Percentiles rank a stretch among this genome's conserved stretches.
Evolutionary conservation across 164 flowering plant species (phyloP).

Genomic region (Paratinospora sagittata): DNA sequence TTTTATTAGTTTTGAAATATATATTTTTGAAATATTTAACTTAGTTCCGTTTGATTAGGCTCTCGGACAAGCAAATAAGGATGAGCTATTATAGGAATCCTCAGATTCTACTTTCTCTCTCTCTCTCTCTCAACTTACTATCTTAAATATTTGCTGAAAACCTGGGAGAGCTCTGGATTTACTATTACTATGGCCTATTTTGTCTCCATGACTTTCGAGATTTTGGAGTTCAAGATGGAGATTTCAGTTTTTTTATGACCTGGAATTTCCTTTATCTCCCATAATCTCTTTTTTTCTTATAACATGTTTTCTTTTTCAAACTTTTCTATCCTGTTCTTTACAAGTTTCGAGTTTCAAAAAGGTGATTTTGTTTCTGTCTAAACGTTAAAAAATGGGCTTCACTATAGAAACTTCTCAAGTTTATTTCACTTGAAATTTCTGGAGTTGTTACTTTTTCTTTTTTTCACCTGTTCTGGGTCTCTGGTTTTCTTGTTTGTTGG

Average conservation of each 20-base stretch:
- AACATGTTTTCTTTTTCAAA: background rate
- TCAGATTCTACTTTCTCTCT: slow-evolving; percentile 8
- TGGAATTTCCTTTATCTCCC: background rate
- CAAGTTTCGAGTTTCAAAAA: too few relatives aligned
- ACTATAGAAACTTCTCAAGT: background rate
- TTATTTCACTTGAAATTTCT: background rate
- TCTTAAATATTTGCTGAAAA: slow-evolving; percentile 1
- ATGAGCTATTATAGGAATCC: slow-evolving; percentile 2
- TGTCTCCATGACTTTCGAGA: slow-evolving; percentile 7
- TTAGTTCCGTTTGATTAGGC: slow-evolving; percentile 9
- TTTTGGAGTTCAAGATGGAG: slow-evolving; percentile 8
- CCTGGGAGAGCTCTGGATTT: slow-evolving; percentile 5
- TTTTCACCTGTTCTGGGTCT: background rate
- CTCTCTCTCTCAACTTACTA: slow-evolving; percentile 4
- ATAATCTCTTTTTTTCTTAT: background rate
- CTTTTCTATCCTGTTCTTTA: too few relatives aligned
- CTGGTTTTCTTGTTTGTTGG: slow-evolving; percentile 3
- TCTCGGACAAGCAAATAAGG: slow-evolving; percentile 10
- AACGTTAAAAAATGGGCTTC: background rate
- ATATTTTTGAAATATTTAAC: too few relatives aligned
- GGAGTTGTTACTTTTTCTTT: background rate
- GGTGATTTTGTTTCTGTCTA: background rate
- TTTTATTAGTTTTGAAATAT: too few relatives aligned
- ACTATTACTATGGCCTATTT: slow-evolving; percentile 9
- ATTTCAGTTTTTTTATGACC: slow-evolving; percentile 4